phyloP scores from a whole-genome alignment of 495 filamentous ascomycete species.

The Hypoxylon subgilvum region DNA sequence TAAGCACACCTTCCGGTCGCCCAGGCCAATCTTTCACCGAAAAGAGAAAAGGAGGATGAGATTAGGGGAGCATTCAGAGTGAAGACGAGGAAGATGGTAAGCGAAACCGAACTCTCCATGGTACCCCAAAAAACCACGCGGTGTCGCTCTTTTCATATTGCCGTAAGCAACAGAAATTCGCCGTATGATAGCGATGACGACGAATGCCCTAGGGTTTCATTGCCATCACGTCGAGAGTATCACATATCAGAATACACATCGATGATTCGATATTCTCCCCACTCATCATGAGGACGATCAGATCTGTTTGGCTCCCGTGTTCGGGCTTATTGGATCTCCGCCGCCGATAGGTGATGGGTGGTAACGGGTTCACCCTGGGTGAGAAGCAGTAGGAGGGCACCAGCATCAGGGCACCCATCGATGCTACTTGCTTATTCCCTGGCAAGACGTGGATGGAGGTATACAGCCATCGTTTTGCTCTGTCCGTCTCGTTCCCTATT shows the following conservation, averaged over 20 bases:
- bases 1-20: conserved; percentile 6
- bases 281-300: conserved; percentile 10
- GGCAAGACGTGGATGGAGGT: conserved; percentile 20
- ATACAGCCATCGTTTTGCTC: not conserved
- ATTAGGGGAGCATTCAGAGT: not conserved
- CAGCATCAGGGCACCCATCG: conserved; percentile 13
- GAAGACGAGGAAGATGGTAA: not conserved
- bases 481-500: too few relatives aligned
- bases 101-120: conserved; percentile 25
- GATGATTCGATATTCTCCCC: conserved; percentile 30
- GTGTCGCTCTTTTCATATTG: not conserved
- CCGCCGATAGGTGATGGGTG: conserved; percentile 11
- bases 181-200: conserved; percentile 5
- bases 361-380: conserved; percentile 11
- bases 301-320: conserved; percentile 22
- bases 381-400: conserved; percentile 3
- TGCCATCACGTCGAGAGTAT: conserved; percentile 19
- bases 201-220: conserved; percentile 15
- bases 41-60: conserved; percentile 17
- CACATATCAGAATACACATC: conserved; percentile 35
- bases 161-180: not conserved
- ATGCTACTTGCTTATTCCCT: conserved; percentile 32
- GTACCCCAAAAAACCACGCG: conserved; percentile 11
- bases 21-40: conserved; percentile 18
- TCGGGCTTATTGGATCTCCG: conserved; percentile 34